Conservation (phyloP, 108 stramenopile species). For the Schizochytrium sp. region DNA sequence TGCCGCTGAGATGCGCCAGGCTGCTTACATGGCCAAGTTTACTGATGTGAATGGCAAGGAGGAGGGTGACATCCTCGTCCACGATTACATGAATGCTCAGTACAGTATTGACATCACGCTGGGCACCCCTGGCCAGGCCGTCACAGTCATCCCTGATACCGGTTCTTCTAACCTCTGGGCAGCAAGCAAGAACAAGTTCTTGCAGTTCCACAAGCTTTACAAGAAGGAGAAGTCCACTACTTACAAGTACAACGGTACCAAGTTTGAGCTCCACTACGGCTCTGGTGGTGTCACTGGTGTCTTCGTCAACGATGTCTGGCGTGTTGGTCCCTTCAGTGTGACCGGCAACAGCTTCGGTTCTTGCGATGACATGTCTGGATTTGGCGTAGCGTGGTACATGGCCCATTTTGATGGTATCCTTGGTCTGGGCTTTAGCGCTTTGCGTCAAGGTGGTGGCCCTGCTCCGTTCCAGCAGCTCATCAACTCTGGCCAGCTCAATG, state of each 20-base stretch:
- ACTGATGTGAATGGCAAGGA: neutral
- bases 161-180: constrained; percentile 98
- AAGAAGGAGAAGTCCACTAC: constrained; percentile 72
- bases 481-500: constrained; percentile 81
- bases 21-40: neutral
- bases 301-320: constrained; percentile 71
- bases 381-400: constrained; percentile 90
- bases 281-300: constrained; percentile 80
- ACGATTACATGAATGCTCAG: constrained; percentile 64
- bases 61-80: constrained; percentile 27
- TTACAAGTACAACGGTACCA: constrained; percentile 74
- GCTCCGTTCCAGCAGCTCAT: constrained; percentile 95
- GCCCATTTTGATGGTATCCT: constrained; percentile 94
- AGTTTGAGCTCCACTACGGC: constrained; percentile 94
- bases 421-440: constrained; percentile 92
- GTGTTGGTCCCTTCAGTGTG: constrained; percentile 73
- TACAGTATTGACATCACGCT: constrained; percentile 72
- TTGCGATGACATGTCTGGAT: constrained; percentile 91
- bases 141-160: constrained; percentile 95
- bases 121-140: constrained; percentile 87
- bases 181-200: constrained; percentile 84
- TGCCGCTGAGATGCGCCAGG: neutral
- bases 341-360: constrained; percentile 76
- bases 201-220: constrained; percentile 78
- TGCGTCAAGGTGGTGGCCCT: constrained; percentile 84